Base-by-base conservation (phyloP, 257 asterid species). In the Thymus mandschuricus region DNA sequence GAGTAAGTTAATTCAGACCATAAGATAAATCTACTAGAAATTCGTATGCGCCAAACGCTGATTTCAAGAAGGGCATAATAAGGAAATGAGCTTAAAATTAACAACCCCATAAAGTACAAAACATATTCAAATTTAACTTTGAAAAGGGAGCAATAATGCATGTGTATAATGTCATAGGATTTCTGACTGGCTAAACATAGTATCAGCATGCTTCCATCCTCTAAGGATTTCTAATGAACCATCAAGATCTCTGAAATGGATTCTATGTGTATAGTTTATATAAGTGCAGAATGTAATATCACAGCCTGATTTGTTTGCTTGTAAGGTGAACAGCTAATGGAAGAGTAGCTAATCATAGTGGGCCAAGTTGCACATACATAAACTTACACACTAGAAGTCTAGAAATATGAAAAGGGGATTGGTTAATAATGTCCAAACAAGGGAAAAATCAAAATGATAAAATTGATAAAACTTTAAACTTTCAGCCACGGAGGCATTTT, bases 401-500 rank as follows among this genome's bases (percentile, higher is more conserved):
- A 40, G 52, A 11, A 30, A 5, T 51, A 27, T 33, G 31, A 51
- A 10, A 33, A 31, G 21, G 7, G 40, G 51, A 70, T 21, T 33
- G 15, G 13, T 64, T 57, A 41, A 5, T 15, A 7, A 40, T 43
- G 58, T 7, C 6, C 66, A 73, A 29, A 44, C 29, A 51, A 71
- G 3, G 9, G 60, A 27, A 62, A 65, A 11, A 54, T 30, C 30
- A 64, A 48, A 73, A 55, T 34, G 40, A 64, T 33, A 63, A 51
- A 21, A 21, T 21, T 45, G 11, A 62, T 5, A 35, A 5, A 35
- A 35, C 40, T 21, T 21, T 21, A 35, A 35, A n/a, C 15, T 30
- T 64, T 64, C 29, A 54, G 61, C 61, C 27, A 50, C 40, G 34
- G 60, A 65, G 13, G 67, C 21, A 65, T 21, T 73, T 49, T 74